These are phyloP conservation scores for Coniochaeta ligniaria DNA, from an alignment of 2,329 filamentous ascomycete genomes.

Conservation along the genomic window DNA sequence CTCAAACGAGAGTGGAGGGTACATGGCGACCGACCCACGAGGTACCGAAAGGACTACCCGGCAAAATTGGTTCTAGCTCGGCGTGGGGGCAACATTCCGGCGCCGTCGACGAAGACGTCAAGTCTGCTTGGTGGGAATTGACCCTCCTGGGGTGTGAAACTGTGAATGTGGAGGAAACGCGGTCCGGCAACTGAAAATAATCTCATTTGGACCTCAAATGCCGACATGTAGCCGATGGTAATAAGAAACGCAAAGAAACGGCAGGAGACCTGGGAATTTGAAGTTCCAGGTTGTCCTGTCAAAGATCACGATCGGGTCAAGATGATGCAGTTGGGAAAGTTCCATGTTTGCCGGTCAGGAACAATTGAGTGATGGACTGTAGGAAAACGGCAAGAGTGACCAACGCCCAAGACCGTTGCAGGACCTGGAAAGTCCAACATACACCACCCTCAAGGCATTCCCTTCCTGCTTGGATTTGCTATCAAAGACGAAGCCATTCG, in stretches of 20 bases:
- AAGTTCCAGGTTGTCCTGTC: no score
- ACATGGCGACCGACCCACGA: conserved; percentile 3
- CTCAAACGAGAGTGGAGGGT: not conserved
- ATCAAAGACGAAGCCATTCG: no score
- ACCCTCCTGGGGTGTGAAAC: not conserved
- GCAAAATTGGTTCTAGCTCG: conserved; percentile 5
- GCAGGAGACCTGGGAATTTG: no score
- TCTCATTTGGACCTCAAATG: not conserved
- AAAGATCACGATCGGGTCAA: no score
- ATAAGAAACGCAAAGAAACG: not conserved
- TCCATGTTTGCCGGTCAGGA: no score
- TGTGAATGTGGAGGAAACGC: not conserved
- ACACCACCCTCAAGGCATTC: no score
- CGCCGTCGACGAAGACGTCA: conserved; percentile 8
- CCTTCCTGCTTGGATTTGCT: no score
- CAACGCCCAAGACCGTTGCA: no score
- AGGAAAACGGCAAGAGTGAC: no score
- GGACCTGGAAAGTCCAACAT: no score
- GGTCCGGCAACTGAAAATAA: not conserved
- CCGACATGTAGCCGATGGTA: not conserved
- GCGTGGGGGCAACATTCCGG: conserved; percentile 13
- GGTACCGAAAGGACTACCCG: conserved; percentile 5
- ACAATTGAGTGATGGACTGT: no score
- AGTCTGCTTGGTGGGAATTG: conserved; percentile 3
- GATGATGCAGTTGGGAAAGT: no score